A percentile compares a stretch with the other conserved stretches of the same genome.
Evolutionary conservation across 2,329 filamentous ascomycete genomes (phyloP).

Genomic region (Hymenoscyphus albidus): DNA sequence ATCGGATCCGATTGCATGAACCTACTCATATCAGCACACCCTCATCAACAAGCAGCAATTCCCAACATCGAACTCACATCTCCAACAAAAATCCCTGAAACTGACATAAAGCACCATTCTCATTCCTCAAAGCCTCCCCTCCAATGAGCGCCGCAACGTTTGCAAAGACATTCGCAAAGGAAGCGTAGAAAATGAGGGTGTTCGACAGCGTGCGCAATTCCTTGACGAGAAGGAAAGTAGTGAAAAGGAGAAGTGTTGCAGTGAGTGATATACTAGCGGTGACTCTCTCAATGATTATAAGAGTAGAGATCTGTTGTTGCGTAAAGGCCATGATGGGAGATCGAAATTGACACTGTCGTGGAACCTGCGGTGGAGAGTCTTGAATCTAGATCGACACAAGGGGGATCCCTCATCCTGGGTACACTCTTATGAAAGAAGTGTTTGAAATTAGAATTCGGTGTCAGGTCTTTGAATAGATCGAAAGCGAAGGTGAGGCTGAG

Average conservation of each 20-base stretch:
- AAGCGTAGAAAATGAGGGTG: slow-evolving; percentile 56
- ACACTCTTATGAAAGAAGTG: neutral
- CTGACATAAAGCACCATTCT: slow-evolving; percentile 47
- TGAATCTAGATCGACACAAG: neutral
- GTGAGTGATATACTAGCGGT: slow-evolving; percentile 68
- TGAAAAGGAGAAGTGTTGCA: slow-evolving; percentile 67
- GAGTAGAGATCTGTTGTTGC: slow-evolving; percentile 44
- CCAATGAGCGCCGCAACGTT: slow-evolving; percentile 56
- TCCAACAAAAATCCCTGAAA: slow-evolving; percentile 80
- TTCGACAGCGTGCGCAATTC: slow-evolving; percentile 80
- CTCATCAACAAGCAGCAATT: neutral
- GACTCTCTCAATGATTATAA: slow-evolving; percentile 62
- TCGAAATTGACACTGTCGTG: neutral
- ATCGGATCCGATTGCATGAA: slow-evolving; percentile 51
- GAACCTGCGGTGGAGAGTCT: neutral
- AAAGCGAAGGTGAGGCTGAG: neutral
- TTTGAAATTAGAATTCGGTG: neutral
- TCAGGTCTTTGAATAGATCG: neutral
- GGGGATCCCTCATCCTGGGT: neutral
- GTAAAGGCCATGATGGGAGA: slow-evolving; percentile 16
- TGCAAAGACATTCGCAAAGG: slow-evolving; percentile 56
- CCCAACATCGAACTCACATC: slow-evolving; percentile 44
- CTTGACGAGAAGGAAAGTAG: slow-evolving; percentile 64
- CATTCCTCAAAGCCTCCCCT: slow-evolving; percentile 38
- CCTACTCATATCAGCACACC: slow-evolving; percentile 53